A percentile compares a stretch with the other conserved stretches of the same genome.
Evolutionary conservation across 352 stramenopile species (phyloP).

Genomic region (Phytophthora colocasiae): DNA sequence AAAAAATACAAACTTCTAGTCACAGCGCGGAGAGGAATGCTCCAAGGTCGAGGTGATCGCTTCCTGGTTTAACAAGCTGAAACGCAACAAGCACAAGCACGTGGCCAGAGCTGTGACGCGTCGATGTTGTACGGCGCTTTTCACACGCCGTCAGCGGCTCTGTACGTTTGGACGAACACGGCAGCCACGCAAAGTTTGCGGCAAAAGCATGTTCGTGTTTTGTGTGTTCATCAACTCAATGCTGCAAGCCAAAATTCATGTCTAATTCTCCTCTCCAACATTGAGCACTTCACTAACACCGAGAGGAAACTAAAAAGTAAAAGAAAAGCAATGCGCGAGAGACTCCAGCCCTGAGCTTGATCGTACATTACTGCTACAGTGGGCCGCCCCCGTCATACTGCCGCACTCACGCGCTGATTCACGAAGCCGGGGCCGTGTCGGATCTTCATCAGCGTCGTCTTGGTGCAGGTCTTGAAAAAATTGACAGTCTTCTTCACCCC

Average conservation of each 20-base stretch:
- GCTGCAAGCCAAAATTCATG: constrained; percentile 40
- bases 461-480: constrained; percentile 86
- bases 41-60: constrained; percentile 2
- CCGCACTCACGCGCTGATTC: constrained; percentile 79
- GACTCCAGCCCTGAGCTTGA: constrained; percentile 25
- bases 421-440: constrained; percentile 79
- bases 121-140: constrained; percentile 23
- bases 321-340: constrained; percentile 22
- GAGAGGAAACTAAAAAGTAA: constrained; percentile 43
- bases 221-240: constrained; percentile 15
- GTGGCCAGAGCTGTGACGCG: constrained; percentile 28
- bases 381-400: constrained; percentile 47
- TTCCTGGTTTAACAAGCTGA: constrained; percentile 23
- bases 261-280: constrained; percentile 45
- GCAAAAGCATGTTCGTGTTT: constrained; percentile 23
- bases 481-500: constrained; percentile 91
- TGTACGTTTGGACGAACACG: constrained; percentile 30
- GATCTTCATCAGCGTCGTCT: constrained; percentile 89
- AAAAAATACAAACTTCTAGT: constrained; percentile 37
- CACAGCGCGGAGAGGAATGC: neutral
- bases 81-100: constrained; percentile 15
- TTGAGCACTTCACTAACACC: constrained; percentile 62
- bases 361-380: constrained; percentile 51
- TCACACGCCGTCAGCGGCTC: constrained; percentile 7
- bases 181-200: constrained; percentile 4